Base-by-base conservation (phyloP, 2,329 filamentous ascomycete species). In the Helminthosporium solani region DNA sequence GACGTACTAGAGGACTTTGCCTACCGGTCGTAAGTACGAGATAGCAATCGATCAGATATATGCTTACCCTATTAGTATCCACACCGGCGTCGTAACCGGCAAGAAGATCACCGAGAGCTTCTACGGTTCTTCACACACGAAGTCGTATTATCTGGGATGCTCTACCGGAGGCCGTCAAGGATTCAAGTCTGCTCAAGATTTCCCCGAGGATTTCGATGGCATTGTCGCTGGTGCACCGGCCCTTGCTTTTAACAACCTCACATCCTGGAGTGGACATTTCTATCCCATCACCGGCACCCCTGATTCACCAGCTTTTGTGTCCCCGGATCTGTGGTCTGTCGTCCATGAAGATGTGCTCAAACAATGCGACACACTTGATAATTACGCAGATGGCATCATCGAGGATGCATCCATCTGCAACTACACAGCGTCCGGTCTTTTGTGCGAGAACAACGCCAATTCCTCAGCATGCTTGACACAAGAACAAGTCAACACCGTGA, bases 351-450 rank as follows among this genome's bases (percentile, higher is more conserved):
- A 73, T 38, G 65, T 77, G 28, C 50, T 80, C 25, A 64, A 67
- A 11, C 76, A 80, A 56, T 81, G 78, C 56, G 78, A 80, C 51
- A 55, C 56, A 2, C 61, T 78, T 6, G 78, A 80, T 52, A 75
- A 75, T 15, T 70, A 72, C 11, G 58, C 63, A 8, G 78, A 81
- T 55, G 74, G 74, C 7, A 72, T 78, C 42, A 61, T 78, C 23
- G 74, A 76, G 53, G 72, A 75, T 52, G 70, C 75, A 2, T 65
- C 63, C 7, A 61, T 70, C n/a, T 78, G 76, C 63, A 50, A 67
- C 15, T 75, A 75, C 55, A 58, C 69, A 27, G 72, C 74, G 14
- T 64, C 70, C 31, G 60, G 61, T 3, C 61, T 75, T 12, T 49
- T 68, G 23, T 76, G 73, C 58, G 49, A 55, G 28, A 61, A 61